Base-by-base conservation (phyloP, 192 early-diverging fungal genomes). In the Coemansia umbellata region DNA sequence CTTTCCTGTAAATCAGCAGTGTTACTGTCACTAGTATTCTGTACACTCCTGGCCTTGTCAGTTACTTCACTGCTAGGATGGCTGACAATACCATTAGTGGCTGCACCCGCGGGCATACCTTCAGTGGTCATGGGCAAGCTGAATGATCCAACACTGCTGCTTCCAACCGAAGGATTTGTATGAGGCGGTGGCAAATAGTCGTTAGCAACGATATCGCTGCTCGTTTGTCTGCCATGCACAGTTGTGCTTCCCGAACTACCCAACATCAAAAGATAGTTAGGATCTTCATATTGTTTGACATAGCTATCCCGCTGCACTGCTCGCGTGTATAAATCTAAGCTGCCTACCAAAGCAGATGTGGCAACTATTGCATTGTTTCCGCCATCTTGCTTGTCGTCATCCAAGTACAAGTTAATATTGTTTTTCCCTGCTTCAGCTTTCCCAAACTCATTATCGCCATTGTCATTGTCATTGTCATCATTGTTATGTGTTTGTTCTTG, bases 131-230 rank as follows among this genome's bases (percentile, higher is more conserved):
- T 7, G 21, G 47, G 23, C n/a, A 28, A 31, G 8, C 48, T 51
- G 23, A 50, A 47, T 2, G 55, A 40, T 8, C 32, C 45, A 4
- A 50, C 28, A 3, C 63, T 66, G 50, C 45, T 66, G 14, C 43
- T 45, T 28, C 51, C 63, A 33, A 66, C 50, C 11, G 63, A 66
- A 7, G 50, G 63, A 31, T 66, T 58, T 4, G 50, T 26, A 19
- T 66, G 63, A 1, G 56, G 51, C 14, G 45, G 24, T 13, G 63
- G 63, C 33, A 66, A 32, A 24, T 66, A 66, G 56, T 66, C 50
- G 51, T 66, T 66, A 10, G 45, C 39, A 23, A 59, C 63, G 28
- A 59, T 54, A 15, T 66, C 57, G 27, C 35, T 45, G 17, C 21
- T 24, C n/a, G 37, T 18, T 15, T 47, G n/a, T n/a, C n/a, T 54